A percentile compares a stretch with the other conserved stretches of the same genome.
Evolutionary conservation across 2,329 filamentous ascomycete genomes (phyloP).

Genomic region (Ploettnerulaceae sp.): DNA sequence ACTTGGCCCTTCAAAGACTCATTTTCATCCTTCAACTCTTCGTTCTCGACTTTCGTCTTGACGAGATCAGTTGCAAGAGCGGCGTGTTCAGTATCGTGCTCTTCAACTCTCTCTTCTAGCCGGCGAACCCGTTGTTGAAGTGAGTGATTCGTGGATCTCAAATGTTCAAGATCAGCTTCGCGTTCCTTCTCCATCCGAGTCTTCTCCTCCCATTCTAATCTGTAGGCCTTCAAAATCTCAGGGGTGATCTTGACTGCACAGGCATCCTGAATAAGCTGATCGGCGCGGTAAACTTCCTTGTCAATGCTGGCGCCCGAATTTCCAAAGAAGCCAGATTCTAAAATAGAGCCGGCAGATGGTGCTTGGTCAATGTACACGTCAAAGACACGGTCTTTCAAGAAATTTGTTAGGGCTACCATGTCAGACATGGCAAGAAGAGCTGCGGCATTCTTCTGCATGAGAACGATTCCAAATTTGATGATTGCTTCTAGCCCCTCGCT

Average conservation of each 20-base stretch:
- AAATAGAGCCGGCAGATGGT: constrained; percentile 84
- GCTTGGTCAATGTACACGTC: constrained; percentile 96
- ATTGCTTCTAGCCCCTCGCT: constrained; percentile 92
- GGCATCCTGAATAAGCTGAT: constrained; percentile 88
- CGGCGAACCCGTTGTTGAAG: constrained; percentile 74
- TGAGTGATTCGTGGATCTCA: constrained; percentile 61
- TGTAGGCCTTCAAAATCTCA: constrained; percentile 76
- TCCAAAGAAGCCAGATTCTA: constrained; percentile 97
- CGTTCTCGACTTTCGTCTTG: constrained; percentile 87
- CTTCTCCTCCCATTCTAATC: constrained; percentile 87
- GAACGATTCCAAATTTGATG: constrained; percentile 85
- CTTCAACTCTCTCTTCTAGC: constrained; percentile 82
- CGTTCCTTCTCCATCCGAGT: constrained; percentile 75
- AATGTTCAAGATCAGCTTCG: constrained; percentile 71
- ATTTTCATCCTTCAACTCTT: constrained; percentile 82
- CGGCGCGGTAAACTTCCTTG: constrained; percentile 92
- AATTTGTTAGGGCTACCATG: constrained; percentile 83
- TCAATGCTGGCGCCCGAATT: constrained; percentile 83
- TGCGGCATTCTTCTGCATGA: constrained; percentile 91
- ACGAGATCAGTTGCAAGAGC: constrained; percentile 88
- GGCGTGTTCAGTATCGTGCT: constrained; percentile 85
- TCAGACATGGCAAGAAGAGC: constrained; percentile 79
- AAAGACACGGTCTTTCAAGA: constrained; percentile 89
- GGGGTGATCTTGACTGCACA: constrained; percentile 82
- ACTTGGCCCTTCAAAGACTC: constrained; percentile 84